Evolutionary conservation across 2,329 filamentous ascomycete genomes (phyloP).

Genomic region (Helotiales sp.): DNA sequence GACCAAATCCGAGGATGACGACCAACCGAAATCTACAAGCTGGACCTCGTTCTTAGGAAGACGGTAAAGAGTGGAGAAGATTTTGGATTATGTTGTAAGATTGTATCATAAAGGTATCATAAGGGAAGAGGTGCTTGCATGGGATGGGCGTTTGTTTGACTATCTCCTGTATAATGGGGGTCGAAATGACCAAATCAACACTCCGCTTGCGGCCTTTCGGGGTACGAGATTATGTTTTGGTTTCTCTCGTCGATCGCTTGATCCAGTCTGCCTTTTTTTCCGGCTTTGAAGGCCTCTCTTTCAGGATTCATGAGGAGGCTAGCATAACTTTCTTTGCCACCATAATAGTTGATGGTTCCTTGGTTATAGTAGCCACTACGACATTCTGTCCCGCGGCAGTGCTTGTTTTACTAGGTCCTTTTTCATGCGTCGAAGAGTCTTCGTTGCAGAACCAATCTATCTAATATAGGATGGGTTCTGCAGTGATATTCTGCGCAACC

Average conservation of each 20-base stretch:
- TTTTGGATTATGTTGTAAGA: constrained; percentile 22
- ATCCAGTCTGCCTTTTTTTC: background rate
- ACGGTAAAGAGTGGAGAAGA: constrained; percentile 19
- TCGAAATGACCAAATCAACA: constrained; percentile 23
- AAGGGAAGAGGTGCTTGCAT: constrained; percentile 35
- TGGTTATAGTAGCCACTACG: no score
- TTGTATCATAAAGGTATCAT: constrained; percentile 34
- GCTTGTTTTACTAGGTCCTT: no score
- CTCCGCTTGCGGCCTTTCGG: constrained; percentile 5
- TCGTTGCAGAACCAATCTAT: no score
- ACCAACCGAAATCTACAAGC: constrained; percentile 30
- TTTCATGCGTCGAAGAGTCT: no score
- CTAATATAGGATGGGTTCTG: no score
- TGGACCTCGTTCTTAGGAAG: constrained; percentile 40
- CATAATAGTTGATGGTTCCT: no score
- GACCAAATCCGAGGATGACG: constrained; percentile 18
- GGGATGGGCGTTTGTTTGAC: constrained; percentile 28
- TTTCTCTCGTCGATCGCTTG: background rate
- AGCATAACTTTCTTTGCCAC: no score
- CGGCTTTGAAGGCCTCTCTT: no score
- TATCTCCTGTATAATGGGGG: constrained; percentile 26
- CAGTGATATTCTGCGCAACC: no score
- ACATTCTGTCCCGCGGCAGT: no score
- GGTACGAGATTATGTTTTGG: background rate
- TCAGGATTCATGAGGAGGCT: no score